Evolutionary conservation across 768 basidiomycete genomes (phyloP), one percentile per base, ranked within the genome.

Genomic region (Leccinum uliginosum): DNA sequence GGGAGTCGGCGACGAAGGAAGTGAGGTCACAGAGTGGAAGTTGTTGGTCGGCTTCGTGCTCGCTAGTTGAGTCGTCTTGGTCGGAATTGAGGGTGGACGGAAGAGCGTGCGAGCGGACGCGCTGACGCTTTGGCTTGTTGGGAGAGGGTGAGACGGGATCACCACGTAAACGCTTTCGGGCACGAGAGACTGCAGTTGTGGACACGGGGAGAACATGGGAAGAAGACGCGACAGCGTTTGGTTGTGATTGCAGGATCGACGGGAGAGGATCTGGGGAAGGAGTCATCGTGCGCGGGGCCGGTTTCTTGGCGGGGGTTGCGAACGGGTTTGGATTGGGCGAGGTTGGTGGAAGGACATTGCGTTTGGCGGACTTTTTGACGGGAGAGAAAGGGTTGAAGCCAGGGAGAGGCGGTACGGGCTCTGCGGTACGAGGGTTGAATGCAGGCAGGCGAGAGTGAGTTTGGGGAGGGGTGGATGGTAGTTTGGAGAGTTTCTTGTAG

Each of bases 101-200:
- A 30, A 63, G 62, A 9, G 70, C 68, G 19, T 78, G 78, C 6
- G 80, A 75, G 35, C 69, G 67, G 51, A 83, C 67, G 43, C 87
- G 86, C 66, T 79, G 79, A 57, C 86, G 81, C 69, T 91, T 91
- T 65, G 83, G 83, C 68, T 90, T 91, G 66, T 79, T 82, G 4
- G 90, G 90, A 17, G 90, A 89, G 4, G 90, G 90, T 0, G 90
- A 91, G 2, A 92, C 89, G 1, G 85, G 85, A 65, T 92, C 90
- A 26, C 90, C 90, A 30, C 90, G 83, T 17, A 92, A 77, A 54
- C 90, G 85, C 68, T 92, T 92, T 35, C 89, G 82, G 21, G 90
- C 90, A 32, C 87, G 80, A 24, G 79, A 80, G 29, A 91, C 70
- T 12, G 87, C 81, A 50, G 67, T 74, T 48, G 64, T 69, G 19